Percentiles rank a stretch among this genome's conserved stretches.
phyloP scores from a whole-genome alignment of 1,139 yeast species.

The Yamadazyma aaseri region DNA sequence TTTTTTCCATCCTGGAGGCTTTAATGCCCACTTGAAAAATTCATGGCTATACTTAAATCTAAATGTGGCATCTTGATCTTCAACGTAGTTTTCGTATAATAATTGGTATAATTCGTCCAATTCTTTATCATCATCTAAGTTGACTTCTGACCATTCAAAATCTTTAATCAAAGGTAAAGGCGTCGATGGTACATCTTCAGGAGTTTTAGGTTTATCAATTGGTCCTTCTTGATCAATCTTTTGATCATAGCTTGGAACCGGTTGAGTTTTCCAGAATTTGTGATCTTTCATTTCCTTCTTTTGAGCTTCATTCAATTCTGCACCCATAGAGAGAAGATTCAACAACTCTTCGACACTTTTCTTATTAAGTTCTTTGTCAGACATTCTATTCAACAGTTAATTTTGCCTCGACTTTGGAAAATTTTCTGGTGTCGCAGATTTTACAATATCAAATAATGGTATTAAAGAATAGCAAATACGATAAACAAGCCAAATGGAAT shows the following conservation, averaged over 20 bases:
- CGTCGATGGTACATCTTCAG: conserved; percentile 65
- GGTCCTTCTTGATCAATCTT: conserved; percentile 74
- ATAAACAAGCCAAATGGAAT: conserved; percentile 40
- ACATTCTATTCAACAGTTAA: conserved; percentile 3
- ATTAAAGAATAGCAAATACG: conserved; percentile 46
- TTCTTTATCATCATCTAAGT: conserved; percentile 57
- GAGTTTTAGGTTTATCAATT: conserved; percentile 64
- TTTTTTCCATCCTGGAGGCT: conserved; percentile 87
- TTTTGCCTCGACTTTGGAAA: not conserved
- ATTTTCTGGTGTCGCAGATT: not conserved
- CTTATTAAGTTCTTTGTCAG: conserved; percentile 12
- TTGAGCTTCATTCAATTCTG: conserved; percentile 53
- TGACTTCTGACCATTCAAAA: conserved; percentile 87
- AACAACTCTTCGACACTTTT: conserved; percentile 51
- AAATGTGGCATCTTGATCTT: conserved; percentile 88
- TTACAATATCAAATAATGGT: conserved; percentile 28
- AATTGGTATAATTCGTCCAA: conserved; percentile 74
- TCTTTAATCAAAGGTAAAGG: conserved; percentile 74
- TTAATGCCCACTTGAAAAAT: conserved; percentile 89
- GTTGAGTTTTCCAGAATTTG: conserved; percentile 98
- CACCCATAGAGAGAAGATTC: conserved; percentile 52
- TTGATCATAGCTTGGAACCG: conserved; percentile 79
- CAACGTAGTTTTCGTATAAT: conserved; percentile 88
- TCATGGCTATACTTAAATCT: conserved; percentile 84
- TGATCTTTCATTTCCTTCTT: conserved; percentile 78